Percentiles rank a stretch among this genome's conserved stretches.
Conservation (phyloP, 805 yeast species). For the Hanseniaspora singularis region DNA sequence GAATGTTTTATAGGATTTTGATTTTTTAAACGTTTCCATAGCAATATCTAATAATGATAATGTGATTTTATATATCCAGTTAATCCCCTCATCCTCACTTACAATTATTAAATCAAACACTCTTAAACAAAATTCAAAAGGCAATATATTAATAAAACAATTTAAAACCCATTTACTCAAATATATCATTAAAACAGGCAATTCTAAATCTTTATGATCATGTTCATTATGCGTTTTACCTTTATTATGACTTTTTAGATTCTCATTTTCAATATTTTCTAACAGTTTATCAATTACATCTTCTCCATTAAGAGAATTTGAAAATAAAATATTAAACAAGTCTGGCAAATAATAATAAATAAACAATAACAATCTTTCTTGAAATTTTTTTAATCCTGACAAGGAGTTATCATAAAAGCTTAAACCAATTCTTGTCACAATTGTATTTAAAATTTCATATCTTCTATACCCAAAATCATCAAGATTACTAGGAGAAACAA, state of each 20-base stretch:
- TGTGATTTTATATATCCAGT: conserved; percentile 11
- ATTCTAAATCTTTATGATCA: neutral
- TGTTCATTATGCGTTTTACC: no score
- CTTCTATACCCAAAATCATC: conserved; percentile 3
- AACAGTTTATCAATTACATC: conserved; percentile 2
- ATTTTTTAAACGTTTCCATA: conserved; percentile 5
- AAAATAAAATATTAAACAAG: conserved; percentile 7
- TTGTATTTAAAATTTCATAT: neutral
- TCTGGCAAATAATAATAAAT: conserved; percentile 11
- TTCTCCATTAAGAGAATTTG: neutral
- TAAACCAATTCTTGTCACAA: conserved; percentile 4
- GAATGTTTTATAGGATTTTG: neutral
- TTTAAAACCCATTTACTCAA: conserved; percentile 91
- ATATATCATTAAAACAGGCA: conserved; percentile 14
- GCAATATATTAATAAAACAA: conserved; percentile 79
- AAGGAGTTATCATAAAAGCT: conserved; percentile 8
- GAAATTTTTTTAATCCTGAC: conserved; percentile 9
- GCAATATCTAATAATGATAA: conserved; percentile 7
- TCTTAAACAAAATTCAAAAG: conserved; percentile 75
- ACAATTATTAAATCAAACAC: conserved; percentile 56
- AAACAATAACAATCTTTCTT: conserved; percentile 1
- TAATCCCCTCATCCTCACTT: conserved; percentile 14
- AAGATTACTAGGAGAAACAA: conserved; percentile 34
- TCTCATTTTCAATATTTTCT: no score
- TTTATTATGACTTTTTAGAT: no score